Conservation (phyloP, 2,329 filamentous ascomycete genomes). For the Aspergillus novoparasiticus region DNA sequence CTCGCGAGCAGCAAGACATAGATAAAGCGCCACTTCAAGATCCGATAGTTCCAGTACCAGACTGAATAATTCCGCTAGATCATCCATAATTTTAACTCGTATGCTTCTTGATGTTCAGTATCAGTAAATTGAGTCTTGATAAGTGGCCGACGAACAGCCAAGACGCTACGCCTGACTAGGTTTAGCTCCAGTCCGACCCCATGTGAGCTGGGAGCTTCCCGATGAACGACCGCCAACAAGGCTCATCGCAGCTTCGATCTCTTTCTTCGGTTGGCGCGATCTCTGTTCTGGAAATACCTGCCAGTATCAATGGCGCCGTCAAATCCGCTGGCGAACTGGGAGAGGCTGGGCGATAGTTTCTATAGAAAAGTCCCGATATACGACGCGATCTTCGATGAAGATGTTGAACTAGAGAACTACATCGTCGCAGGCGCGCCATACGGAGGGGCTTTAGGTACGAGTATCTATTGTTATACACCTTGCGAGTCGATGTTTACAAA, state of each 20-base stretch:
- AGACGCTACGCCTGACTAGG: slow-evolving; percentile 9
- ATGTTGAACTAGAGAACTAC: slow-evolving; percentile 94
- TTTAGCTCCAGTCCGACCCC: slow-evolving; percentile 15
- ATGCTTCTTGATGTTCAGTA: neutral
- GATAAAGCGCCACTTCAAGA: slow-evolving; percentile 80
- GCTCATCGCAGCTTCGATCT: neutral
- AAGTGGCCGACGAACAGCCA: neutral
- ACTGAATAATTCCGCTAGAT: slow-evolving; percentile 54
- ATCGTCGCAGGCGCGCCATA: slow-evolving; percentile 89
- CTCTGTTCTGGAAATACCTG: neutral
- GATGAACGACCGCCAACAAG: slow-evolving; percentile 8
- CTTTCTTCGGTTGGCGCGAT: neutral
- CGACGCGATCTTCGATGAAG: slow-evolving; percentile 87
- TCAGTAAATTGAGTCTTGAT: neutral
- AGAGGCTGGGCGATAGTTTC: slow-evolving; percentile 87
- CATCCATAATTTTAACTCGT: slow-evolving; percentile 17
- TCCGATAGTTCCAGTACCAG: slow-evolving; percentile 80
- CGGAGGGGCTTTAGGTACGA: slow-evolving; percentile 85
- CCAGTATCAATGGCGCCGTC: slow-evolving; percentile 45
- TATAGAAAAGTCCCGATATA: slow-evolving; percentile 95
- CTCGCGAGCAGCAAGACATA: slow-evolving; percentile 78
- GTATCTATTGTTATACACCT: neutral
- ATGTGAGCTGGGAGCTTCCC: slow-evolving; percentile 18
- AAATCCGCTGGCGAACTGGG: slow-evolving; percentile 86
- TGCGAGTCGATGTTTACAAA: slow-evolving; percentile 1